These are phyloP conservation scores for Colletotrichum tropicicola DNA, from an alignment of 2,329 filamentous ascomycete genomes.

Conservation along the genomic window DNA sequence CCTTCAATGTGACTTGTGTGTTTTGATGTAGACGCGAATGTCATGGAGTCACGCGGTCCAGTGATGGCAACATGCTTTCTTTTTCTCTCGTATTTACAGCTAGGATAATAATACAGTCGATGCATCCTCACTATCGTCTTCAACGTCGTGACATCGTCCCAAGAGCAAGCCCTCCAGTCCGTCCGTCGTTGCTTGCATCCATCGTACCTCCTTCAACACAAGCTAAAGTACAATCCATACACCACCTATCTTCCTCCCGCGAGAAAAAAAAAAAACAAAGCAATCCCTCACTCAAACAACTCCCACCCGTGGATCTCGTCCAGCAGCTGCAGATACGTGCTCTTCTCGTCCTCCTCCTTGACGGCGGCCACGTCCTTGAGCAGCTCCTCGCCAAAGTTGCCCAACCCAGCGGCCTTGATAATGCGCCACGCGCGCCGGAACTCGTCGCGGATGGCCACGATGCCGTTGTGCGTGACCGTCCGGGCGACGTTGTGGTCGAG, in stretches of 20 bases:
- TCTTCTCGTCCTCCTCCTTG: constrained; percentile 42
- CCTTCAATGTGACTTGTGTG: not conserved
- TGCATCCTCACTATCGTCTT: not conserved
- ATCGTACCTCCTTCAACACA: too few species aligned
- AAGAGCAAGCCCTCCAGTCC: not conserved
- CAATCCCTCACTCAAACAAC: constrained; percentile 24
- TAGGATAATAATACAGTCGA: constrained; percentile 15
- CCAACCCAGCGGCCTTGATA: constrained; percentile 62
- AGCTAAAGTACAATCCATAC: too few species aligned
- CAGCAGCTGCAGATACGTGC: constrained; percentile 47
- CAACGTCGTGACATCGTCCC: constrained; percentile 15
- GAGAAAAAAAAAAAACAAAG: too few species aligned
- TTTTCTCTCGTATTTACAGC: not conserved
- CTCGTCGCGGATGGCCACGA: constrained; percentile 84
- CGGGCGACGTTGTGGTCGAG: constrained; percentile 86
- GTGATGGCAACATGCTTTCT: not conserved
- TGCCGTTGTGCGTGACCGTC: constrained; percentile 84
- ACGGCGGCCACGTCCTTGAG: constrained; percentile 57
- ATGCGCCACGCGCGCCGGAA: constrained; percentile 84
- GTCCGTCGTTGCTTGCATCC: not conserved
- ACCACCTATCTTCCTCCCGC: too few species aligned
- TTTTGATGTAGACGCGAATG: not conserved
- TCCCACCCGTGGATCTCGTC: constrained; percentile 48
- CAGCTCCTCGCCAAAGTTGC: constrained; percentile 55
- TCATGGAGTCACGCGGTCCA: too few species aligned